A percentile compares a stretch with the other conserved stretches of the same genome.
phyloP scores from a whole-genome alignment of 2,329 filamentous ascomycete species.

The Emergomyces pasteurianus region DNA sequence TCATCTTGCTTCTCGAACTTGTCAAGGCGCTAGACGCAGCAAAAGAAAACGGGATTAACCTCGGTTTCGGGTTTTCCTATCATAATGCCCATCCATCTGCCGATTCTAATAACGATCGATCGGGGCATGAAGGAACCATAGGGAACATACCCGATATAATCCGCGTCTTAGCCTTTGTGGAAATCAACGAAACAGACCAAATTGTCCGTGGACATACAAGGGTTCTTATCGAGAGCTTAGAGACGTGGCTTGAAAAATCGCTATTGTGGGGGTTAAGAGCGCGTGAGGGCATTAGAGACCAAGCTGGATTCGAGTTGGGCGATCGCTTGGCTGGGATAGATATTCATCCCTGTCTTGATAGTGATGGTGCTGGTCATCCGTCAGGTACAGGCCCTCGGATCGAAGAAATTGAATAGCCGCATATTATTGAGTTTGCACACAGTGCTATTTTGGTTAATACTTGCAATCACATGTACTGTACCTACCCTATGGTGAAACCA shows the following conservation, averaged over 20 bases:
- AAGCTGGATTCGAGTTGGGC: slow-evolving; percentile 22
- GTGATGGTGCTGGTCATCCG: slow-evolving; percentile 12
- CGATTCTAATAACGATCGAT: not conserved
- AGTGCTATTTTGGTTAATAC: not conserved
- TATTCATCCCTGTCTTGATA: slow-evolving; percentile 20
- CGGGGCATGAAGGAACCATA: slow-evolving; percentile 15
- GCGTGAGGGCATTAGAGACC: slow-evolving; percentile 10
- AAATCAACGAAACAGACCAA: slow-evolving; percentile 26
- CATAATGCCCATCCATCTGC: not conserved
- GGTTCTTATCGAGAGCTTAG: slow-evolving; percentile 29
- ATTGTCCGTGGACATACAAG: slow-evolving; percentile 31
- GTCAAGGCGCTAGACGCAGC: slow-evolving; percentile 28
- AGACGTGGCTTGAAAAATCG: slow-evolving; percentile 33
- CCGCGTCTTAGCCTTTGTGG: slow-evolving; percentile 25
- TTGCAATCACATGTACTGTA: not conserved
- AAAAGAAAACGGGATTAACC: slow-evolving; percentile 19
- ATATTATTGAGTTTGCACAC: not conserved
- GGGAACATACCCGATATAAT: slow-evolving; percentile 30
- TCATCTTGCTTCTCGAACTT: slow-evolving; percentile 29
- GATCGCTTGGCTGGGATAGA: slow-evolving; percentile 28
- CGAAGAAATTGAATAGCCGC: slow-evolving; percentile 30
- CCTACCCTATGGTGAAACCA: not conserved
- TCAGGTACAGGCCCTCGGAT: slow-evolving; percentile 21
- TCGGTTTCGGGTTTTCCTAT: slow-evolving; percentile 32
- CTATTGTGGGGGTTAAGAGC: slow-evolving; percentile 28